Percentiles rank a stretch among this genome's conserved stretches.
Conservation (phyloP, 352 stramenopile genomes). For the Globisporangium nagaii region DNA sequence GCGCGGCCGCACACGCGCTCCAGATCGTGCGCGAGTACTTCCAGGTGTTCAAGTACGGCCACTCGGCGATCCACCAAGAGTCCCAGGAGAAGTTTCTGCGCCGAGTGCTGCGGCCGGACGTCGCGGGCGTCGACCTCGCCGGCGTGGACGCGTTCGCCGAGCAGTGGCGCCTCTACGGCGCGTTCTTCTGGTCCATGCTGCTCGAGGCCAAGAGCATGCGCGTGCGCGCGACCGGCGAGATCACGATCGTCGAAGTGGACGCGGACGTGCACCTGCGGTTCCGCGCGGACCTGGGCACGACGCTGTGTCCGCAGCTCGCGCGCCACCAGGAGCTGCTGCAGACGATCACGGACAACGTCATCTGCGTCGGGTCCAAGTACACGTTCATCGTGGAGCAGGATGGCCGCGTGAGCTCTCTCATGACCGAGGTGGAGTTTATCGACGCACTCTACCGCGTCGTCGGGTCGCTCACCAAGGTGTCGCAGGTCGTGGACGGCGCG, state of each 20-base stretch:
- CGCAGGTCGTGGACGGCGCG: conserved; percentile 7
- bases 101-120: neutral
- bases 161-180: conserved; percentile 11
- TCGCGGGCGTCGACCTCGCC: conserved; percentile 2
- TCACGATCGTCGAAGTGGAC: conserved; percentile 11
- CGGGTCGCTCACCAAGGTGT: conserved; percentile 5
- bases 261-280: conserved; percentile 10
- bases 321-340: conserved; percentile 9
- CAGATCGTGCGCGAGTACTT: conserved; percentile 11
- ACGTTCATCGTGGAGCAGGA: conserved; percentile 10
- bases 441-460: conserved; percentile 9
- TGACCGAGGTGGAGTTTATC: conserved; percentile 8
- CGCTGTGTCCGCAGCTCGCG: conserved; percentile 7
- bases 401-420: conserved; percentile 6
- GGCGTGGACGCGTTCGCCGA: conserved; percentile 6
- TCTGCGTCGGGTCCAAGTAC: conserved; percentile 10
- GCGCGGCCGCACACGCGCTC: neutral
- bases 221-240: conserved; percentile 1
- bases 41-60: conserved; percentile 13
- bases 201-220: conserved; percentile 6
- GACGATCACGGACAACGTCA: conserved; percentile 8
- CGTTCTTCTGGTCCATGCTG: conserved; percentile 14
- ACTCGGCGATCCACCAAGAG: conserved; percentile 10
- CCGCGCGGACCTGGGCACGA: conserved; percentile 5
- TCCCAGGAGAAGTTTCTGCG: conserved; percentile 7